A percentile compares a stretch with the other conserved stretches of the same genome.
These are phyloP conservation scores for Globisporangium iwayamae DNA, from an alignment of 352 stramenopile genomes.

Conservation along the genomic window DNA sequence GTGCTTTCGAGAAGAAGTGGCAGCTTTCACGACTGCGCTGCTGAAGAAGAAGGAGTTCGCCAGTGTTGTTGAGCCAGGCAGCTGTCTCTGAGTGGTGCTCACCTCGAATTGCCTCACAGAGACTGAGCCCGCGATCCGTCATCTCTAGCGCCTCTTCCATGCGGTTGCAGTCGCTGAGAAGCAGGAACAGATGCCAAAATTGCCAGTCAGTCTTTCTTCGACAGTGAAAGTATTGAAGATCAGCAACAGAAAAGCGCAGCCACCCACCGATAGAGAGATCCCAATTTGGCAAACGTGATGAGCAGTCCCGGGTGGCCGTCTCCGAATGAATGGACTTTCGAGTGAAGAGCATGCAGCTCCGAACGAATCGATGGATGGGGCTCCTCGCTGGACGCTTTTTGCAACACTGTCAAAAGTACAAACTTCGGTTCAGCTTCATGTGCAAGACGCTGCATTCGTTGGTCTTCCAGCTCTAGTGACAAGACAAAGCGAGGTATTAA, in stretches of 20 bases:
- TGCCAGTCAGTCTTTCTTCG: background rate
- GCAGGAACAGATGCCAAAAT: background rate
- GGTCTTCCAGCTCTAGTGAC: slow-evolving; percentile 26
- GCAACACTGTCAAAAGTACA: slow-evolving; percentile 1
- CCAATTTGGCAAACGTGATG: slow-evolving; percentile 32
- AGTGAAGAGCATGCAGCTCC: slow-evolving; percentile 51
- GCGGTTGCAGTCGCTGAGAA: slow-evolving; percentile 19
- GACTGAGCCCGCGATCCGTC: slow-evolving; percentile 33
- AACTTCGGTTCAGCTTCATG: slow-evolving; percentile 9
- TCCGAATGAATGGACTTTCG: slow-evolving; percentile 42
- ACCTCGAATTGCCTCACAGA: slow-evolving; percentile 37
- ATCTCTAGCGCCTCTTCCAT: slow-evolving; percentile 29
- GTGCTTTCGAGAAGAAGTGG: slow-evolving; percentile 34
- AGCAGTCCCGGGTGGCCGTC: slow-evolving; percentile 30
- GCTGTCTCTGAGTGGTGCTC: slow-evolving; percentile 33
- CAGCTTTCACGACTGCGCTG: slow-evolving; percentile 27
- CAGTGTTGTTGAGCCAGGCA: slow-evolving; percentile 40
- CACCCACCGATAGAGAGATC: slow-evolving; percentile 34
- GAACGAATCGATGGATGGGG: slow-evolving; percentile 26
- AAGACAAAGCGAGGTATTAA: background rate
- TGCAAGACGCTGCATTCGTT: slow-evolving; percentile 17
- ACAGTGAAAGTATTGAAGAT: background rate
- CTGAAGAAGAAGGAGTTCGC: slow-evolving; percentile 33
- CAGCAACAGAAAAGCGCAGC: background rate
- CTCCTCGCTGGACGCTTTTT: slow-evolving; percentile 22